Evolutionary conservation across 139 green algal species (phyloP), one percentile per base, ranked within the genome.

Genomic region (Tetraselmis chui): DNA sequence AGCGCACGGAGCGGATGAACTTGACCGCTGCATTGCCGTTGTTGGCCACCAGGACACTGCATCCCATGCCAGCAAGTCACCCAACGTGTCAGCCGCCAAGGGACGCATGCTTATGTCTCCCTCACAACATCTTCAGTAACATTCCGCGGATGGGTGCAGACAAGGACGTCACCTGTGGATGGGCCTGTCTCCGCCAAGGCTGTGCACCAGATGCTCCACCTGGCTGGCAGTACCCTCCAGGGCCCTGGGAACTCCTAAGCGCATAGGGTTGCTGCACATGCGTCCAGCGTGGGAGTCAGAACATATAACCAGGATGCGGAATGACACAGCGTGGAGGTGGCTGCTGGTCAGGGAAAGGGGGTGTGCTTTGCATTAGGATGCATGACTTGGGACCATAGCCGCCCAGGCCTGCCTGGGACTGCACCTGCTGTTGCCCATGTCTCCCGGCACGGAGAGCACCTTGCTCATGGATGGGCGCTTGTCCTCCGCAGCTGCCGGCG

Each of bases 21-120:
- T 99, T 99, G 81, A 98, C 95, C 0, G 96, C 95, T 26, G 92
- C 95, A n/a, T 95, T 87, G 23, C 96, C 96, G 83, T 98, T 99
- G 93, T 99, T 98, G 29, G 95, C 94, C 29, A 99, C 93, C 29
- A 98, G 90, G 24, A 98, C 91, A 76, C 91, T 96, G 88, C 79
- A 2, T 2, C 28, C 23, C 28, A 82, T 1, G n/a, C n/a, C n/a
- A n/a, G n/a, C n/a, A n/a, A n/a, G n/a, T n/a, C n/a, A n/a, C n/a
- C n/a, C n/a, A n/a, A n/a, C n/a, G n/a, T n/a, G n/a, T n/a, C n/a
- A n/a, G n/a, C n/a, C n/a, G n/a, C n/a, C n/a, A n/a, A n/a, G n/a
- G n/a, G n/a, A n/a, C n/a, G n/a, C n/a, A n/a, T n/a, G n/a, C n/a
- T 67, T 27, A 74, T 75, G 27, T n/a, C n/a, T n/a, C n/a, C n/a